Evolutionary conservation across 352 stramenopile species (phyloP).

Genomic region (Phytophthora tubulina): DNA sequence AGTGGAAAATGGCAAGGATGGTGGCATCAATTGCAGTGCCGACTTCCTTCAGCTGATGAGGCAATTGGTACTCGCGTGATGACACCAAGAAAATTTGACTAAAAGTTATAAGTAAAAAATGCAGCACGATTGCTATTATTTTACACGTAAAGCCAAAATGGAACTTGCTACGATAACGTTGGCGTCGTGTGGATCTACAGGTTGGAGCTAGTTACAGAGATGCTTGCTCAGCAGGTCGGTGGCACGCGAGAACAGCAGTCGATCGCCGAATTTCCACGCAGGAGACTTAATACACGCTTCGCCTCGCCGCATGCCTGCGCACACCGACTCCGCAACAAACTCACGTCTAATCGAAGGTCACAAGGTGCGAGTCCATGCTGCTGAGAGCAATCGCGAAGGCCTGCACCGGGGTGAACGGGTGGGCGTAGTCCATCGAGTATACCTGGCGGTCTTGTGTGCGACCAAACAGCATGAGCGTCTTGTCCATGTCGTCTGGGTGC

Average conservation of each 20-base stretch:
- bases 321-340: conserved; percentile 21
- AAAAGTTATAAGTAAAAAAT: conserved; percentile 19
- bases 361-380: conserved; percentile 89
- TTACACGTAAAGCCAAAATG: conserved; percentile 54
- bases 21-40: no score
- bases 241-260: conserved; percentile 30
- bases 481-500: conserved; percentile 87
- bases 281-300: conserved; percentile 51
- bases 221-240: conserved; percentile 26
- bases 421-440: conserved; percentile 90
- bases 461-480: conserved; percentile 89
- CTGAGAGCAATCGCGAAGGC: conserved; percentile 90
- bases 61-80: no score
- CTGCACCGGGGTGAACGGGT: conserved; percentile 87
- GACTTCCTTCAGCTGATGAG: no score
- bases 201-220: conserved; percentile 39
- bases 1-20: no score
- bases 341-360: conserved; percentile 81
- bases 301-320: conserved; percentile 29
- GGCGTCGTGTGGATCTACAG: conserved; percentile 43
- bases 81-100: no score
- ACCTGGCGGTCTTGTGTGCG: conserved; percentile 88
- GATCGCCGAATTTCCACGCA: conserved; percentile 34
- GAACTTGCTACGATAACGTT: conserved; percentile 49
- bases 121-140: conserved; percentile 47